A percentile compares a stretch with the other conserved stretches of the same genome.
These are phyloP conservation scores for Peronospora farinosa DNA, from an alignment of 352 stramenopile species.

Conservation along the genomic window DNA sequence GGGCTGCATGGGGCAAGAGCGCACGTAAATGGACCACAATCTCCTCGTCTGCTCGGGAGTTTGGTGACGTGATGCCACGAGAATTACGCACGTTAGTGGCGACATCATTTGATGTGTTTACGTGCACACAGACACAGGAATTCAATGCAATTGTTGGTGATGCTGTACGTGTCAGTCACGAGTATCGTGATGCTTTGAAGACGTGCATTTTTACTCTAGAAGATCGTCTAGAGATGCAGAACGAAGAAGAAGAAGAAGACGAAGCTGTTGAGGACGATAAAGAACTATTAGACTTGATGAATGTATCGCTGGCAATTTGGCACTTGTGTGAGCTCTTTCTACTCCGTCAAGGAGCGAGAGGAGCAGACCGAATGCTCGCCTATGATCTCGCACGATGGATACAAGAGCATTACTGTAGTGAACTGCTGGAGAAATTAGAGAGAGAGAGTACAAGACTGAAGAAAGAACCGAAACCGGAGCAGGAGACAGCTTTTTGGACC, in stretches of 20 bases:
- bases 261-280: conserved; percentile 29
- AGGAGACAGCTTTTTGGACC: conserved; percentile 53
- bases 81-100: conserved; percentile 55
- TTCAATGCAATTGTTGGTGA: conserved; percentile 6
- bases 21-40: conserved; percentile 35
- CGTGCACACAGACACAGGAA: conserved; percentile 20
- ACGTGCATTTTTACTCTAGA: conserved; percentile 62
- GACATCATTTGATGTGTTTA: conserved; percentile 57
- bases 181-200: conserved; percentile 67
- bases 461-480: conserved; percentile 26
- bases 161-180: conserved; percentile 38
- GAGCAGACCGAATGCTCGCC: conserved; percentile 47
- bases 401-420: conserved; percentile 64
- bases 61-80: conserved; percentile 36
- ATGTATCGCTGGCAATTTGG: conserved; percentile 74
- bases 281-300: conserved; percentile 57
- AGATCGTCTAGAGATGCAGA: conserved; percentile 36
- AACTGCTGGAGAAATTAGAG: conserved; percentile 49
- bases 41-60: conserved; percentile 1
- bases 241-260: background rate
- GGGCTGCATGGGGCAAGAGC: conserved; percentile 50
- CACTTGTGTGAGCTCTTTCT: conserved; percentile 75
- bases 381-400: conserved; percentile 73
- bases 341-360: conserved; percentile 43
- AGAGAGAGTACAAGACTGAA: conserved; percentile 40